Base-by-base conservation (phyloP, 768 basidiomycete genomes). In the Lactarius akahatsu region DNA sequence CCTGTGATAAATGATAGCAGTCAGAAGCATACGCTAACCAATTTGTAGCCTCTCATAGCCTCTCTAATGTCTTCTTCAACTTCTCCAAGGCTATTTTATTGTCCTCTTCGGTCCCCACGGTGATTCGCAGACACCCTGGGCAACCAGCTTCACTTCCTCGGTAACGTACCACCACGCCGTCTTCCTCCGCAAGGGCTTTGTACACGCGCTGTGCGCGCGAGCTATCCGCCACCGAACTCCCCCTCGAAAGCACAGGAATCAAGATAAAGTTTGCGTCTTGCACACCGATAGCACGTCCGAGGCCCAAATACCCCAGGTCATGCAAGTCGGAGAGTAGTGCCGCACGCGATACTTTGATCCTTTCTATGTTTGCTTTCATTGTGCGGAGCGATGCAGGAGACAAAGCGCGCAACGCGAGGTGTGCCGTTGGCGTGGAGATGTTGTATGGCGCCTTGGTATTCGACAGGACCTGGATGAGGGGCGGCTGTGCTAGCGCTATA, bases 381-480 rank as follows among this genome's bases (percentile, higher is more conserved):
- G 74, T 68, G 1, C 76, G 66, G 15, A 97, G 70, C 3, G 91
- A 88, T 20, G 76, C 72, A 2, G 86, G 82, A 0, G 91, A 85
- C 36, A 98, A 84, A 0, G 96, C 94, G 11, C 89, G 80, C 18
- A 87, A 76, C 0, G 94, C 96, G 28, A 98, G 85, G 34, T 85
- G 77, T 15, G 96, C 93, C 7, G 94, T 94, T 0, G 95, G 95
- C 0, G 89, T 84, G 18, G 95, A 96, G 70, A 99, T 87, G 76
- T 97, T 98, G 80, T 98, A 99, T 0, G 97, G 97, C 0, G 96
- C 97, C 76, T 99, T 99, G 32, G 96, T 91, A 76, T 98, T 98
- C 66, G 87, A 85, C 61, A 98, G 86, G 68, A 98, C 83, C 72
- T 94, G 96, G 55, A 98, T 90, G 15, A 99, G 79, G 0, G 92